These are phyloP conservation scores for Phaeosphaeriaceae sp. DNA, from an alignment of 2,329 filamentous ascomycete genomes.

Conservation along the genomic window DNA sequence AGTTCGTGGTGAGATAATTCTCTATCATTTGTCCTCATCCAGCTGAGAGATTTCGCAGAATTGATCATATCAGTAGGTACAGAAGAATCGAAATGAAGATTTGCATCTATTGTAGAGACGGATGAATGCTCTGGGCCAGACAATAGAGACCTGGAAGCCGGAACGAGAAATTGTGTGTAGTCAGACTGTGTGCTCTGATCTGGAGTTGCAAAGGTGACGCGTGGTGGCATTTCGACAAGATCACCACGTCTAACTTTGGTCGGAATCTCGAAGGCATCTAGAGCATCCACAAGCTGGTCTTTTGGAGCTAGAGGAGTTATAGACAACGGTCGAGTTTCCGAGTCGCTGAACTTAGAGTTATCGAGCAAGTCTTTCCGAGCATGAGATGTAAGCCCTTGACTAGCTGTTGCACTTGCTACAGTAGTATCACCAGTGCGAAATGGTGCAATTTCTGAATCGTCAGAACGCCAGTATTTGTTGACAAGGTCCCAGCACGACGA, in stretches of 20 bases:
- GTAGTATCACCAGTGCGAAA: constrained; percentile 8
- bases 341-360: background rate
- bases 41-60: no score
- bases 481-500: background rate
- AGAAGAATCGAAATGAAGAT: background rate
- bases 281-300: background rate
- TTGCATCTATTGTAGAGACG: background rate
- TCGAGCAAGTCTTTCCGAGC: background rate
- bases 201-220: no score
- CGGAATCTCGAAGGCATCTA: background rate
- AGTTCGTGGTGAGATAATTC: no score
- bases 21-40: background rate
- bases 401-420: background rate
- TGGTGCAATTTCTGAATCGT: background rate
- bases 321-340: background rate
- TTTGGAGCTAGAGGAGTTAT: background rate
- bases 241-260: background rate
- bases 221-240: background rate
- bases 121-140: no score
- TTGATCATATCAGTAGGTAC: no score
- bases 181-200: no score
- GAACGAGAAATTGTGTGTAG: no score
- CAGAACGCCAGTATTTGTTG: background rate
- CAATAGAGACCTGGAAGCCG: no score
- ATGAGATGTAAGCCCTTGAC: no score